Evolutionary conservation across 768 basidiomycete species (phyloP), one percentile per base, ranked within the genome.

Genomic region (Mycena haematopus): DNA sequence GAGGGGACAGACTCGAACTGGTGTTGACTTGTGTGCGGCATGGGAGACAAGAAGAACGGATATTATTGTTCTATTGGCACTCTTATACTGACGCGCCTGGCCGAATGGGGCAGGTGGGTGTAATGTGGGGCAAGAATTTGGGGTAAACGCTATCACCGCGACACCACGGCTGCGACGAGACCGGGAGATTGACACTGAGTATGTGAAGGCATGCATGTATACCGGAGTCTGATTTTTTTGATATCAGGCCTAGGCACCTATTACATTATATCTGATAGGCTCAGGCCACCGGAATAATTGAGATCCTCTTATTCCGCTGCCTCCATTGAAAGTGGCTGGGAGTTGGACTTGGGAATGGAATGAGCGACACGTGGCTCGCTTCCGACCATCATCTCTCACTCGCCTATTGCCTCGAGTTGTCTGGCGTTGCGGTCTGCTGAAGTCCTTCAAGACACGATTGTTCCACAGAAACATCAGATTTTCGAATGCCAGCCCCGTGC

Each of bases 1-100:
- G 90, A 89, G n/a, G 85, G 70, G 59, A 87, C 82, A 46, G 89
- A 91, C 70, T 84, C 72, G 71, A 93, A 92, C 36, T 78, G 71
- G 42, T 81, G 75, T 72, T 52, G 52, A 10, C 42, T 52, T 13
- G 60, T 61, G 13, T 60, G 59, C 14, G 59, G 44, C 60, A 62
- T 62, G 29, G 21, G 2, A 38, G 24, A 31, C 6, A 19, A 22
- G 21, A 45, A 29, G 54, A 45, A 22, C 29, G n/a, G 29, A 36
- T 25, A 56, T 9, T n/a, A 22, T 29, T 29, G 36, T 52, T 33
- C n/a, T 42, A 8, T 6, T 11, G 40, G n/a, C 24, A 19, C 17
- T 36, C 56, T 56, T 62, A 62, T 62, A 56, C 22, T 22, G 25
- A n/a, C 42, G 35, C 56, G 44, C 50, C 31, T 40, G 35, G 25